Evolutionary conservation across 163 green algal genomes (phyloP).

Genomic region (Scenedesmus sp.): DNA sequence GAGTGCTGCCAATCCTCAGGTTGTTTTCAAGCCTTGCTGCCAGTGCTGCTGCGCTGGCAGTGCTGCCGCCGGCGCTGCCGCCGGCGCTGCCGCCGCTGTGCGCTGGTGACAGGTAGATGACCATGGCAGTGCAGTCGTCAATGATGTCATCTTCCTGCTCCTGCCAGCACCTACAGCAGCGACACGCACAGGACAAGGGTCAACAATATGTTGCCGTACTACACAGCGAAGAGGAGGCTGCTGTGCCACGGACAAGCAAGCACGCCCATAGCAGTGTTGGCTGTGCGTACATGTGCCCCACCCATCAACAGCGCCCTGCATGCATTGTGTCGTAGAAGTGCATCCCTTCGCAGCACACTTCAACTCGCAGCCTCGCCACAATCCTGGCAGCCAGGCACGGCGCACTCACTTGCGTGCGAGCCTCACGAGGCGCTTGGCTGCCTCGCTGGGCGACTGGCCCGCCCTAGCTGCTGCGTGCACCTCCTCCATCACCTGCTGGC

Average conservation of each 20-base stretch:
- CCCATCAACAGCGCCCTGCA: not conserved
- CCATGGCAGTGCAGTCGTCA: slow-evolving; percentile 53
- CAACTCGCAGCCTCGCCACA: not conserved
- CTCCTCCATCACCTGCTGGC: slow-evolving; percentile 56
- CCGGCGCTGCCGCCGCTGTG: not conserved
- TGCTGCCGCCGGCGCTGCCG: not conserved
- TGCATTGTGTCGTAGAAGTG: not conserved
- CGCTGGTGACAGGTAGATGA: slow-evolving; percentile 35
- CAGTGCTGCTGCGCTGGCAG: not conserved
- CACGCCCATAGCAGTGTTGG: not conserved
- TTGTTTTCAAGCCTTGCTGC: not conserved
- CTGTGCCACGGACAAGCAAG: not conserved
- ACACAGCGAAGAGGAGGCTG: not conserved
- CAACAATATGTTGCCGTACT: not conserved
- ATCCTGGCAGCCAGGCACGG: not conserved
- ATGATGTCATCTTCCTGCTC: slow-evolving; percentile 56
- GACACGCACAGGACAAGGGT: not conserved
- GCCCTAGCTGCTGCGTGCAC: slow-evolving; percentile 54
- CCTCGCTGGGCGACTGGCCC: slow-evolving; percentile 24
- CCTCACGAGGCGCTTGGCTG: slow-evolving; percentile 25
- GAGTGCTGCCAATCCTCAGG: not conserved
- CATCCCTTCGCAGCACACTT: not conserved
- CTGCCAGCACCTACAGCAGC: slow-evolving; percentile 44
- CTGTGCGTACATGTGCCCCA: too few relatives aligned
- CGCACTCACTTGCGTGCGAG: slow-evolving; percentile 33